Conservation (phyloP, 371 early-diverging fungal species). For the Rhizomucor pusillus region DNA sequence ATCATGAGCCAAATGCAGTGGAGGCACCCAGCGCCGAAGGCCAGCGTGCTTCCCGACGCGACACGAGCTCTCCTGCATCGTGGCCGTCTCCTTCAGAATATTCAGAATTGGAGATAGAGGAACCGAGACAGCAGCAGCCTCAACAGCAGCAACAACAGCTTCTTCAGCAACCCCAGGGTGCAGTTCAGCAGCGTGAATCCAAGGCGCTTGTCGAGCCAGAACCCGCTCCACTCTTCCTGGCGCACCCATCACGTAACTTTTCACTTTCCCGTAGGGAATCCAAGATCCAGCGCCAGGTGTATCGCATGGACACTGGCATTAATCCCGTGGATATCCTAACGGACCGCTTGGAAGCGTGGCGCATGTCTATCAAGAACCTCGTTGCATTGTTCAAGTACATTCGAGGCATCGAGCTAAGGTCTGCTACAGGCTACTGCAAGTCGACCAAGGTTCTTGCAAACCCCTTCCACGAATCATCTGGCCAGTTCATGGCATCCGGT, state of each 20-base stretch:
- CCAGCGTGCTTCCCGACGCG: conserved; percentile 5
- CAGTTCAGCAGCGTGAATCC: conserved; percentile 3
- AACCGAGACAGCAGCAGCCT: no score
- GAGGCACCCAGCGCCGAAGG: conserved; percentile 8
- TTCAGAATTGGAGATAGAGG: no score
- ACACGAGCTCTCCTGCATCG: no score
- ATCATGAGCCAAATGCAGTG: not conserved
- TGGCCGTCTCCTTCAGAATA: no score
- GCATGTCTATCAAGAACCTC: conserved; percentile 33
- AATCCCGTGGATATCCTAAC: conserved; percentile 32
- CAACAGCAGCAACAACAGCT: conserved; percentile 10
- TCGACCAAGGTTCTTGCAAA: conserved; percentile 19
- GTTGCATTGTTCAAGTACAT: conserved; percentile 34
- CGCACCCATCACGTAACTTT: conserved; percentile 19
- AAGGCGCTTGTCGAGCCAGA: conserved; percentile 3
- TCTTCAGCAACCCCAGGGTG: not conserved
- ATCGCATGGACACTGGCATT: conserved; percentile 43
- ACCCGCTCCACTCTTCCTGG: conserved; percentile 36
- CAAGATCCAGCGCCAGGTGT: conserved; percentile 25
- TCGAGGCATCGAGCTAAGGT: conserved; percentile 21
- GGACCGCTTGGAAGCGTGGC: conserved; percentile 36
- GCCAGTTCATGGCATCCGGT: conserved; percentile 38
- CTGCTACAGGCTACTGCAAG: conserved; percentile 24
- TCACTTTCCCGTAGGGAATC: conserved; percentile 12
- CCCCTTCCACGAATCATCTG: conserved; percentile 28